These are phyloP conservation scores for Kluyveromyces dobzhanskii DNA, from an alignment of 805 yeast genomes.

Conservation along the genomic window DNA sequence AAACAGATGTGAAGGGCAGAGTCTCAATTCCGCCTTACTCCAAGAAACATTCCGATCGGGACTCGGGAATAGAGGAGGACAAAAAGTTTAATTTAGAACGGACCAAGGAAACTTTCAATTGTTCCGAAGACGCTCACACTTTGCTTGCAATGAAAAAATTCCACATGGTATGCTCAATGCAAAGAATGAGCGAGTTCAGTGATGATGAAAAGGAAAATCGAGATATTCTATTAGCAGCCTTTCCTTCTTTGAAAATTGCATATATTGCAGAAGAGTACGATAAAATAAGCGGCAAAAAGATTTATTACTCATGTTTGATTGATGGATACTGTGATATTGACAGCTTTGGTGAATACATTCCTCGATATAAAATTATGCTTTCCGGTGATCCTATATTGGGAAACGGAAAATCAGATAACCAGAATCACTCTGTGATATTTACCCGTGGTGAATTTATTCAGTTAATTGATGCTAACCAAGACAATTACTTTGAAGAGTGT, in stretches of 20 bases:
- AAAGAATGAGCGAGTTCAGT: constrained; percentile 44
- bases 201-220: constrained; percentile 51
- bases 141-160: constrained; percentile 52
- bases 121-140: too few relatives aligned
- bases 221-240: constrained; percentile 52
- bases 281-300: constrained; percentile 30
- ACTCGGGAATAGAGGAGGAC: too few relatives aligned
- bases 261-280: constrained; percentile 47
- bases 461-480: constrained; percentile 77
- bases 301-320: constrained; percentile 55
- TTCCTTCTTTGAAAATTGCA: constrained; percentile 59
- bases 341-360: constrained; percentile 49
- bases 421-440: constrained; percentile 66
- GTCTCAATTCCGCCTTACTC: too few relatives aligned
- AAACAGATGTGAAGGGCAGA: too few relatives aligned
- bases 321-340: constrained; percentile 61
- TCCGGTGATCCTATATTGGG: constrained; percentile 81
- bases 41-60: too few relatives aligned
- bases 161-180: constrained; percentile 59
- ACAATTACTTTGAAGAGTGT: constrained; percentile 75
- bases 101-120: too few relatives aligned
- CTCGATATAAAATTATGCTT: constrained; percentile 54
- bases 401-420: constrained; percentile 81
- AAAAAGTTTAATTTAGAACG: too few relatives aligned
- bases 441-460: constrained; percentile 77